A percentile compares a stretch with the other conserved stretches of the same genome.
Evolutionary conservation across 768 basidiomycete species (phyloP).

Genomic region (Rhodocollybia butyracea): DNA sequence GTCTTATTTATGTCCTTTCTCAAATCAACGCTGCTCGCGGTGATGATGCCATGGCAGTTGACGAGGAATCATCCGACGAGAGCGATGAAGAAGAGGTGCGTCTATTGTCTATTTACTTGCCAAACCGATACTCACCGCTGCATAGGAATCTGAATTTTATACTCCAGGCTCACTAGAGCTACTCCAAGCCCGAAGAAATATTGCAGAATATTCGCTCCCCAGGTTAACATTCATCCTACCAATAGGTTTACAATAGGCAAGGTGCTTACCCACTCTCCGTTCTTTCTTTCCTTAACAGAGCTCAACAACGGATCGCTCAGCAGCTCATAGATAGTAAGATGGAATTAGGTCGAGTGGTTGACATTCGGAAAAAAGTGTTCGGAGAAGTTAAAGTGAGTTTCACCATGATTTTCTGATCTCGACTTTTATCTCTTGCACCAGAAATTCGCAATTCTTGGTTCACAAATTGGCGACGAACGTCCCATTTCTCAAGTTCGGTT

Average conservation of each 20-base stretch:
- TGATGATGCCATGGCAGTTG: constrained; percentile 73
- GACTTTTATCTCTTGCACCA: no score
- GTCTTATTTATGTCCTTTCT: constrained; percentile 90
- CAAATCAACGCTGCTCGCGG: constrained; percentile 90
- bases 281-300: constrained; percentile 62
- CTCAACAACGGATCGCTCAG: constrained; percentile 89
- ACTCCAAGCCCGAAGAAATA: constrained; percentile 75
- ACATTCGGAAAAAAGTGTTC: constrained; percentile 89
- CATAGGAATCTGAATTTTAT: constrained; percentile 92
- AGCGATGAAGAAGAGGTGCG: constrained; percentile 61
- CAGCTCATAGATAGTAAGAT: constrained; percentile 89
- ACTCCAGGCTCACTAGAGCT: constrained; percentile 87
- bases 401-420: neutral
- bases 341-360: constrained; percentile 85
- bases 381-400: constrained; percentile 77
- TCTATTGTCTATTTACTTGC: neutral
- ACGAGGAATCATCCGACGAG: constrained; percentile 64
- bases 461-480: constrained; percentile 96
- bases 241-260: constrained; percentile 46
- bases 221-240: constrained; percentile 75
- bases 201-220: constrained; percentile 93
- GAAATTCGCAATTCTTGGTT: constrained; percentile 91
- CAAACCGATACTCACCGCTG: neutral
- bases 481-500: constrained; percentile 94
- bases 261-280: constrained; percentile 68